Conservation (phyloP, 1,139 yeast species). For the Protomyces arabidopsidicola region DNA sequence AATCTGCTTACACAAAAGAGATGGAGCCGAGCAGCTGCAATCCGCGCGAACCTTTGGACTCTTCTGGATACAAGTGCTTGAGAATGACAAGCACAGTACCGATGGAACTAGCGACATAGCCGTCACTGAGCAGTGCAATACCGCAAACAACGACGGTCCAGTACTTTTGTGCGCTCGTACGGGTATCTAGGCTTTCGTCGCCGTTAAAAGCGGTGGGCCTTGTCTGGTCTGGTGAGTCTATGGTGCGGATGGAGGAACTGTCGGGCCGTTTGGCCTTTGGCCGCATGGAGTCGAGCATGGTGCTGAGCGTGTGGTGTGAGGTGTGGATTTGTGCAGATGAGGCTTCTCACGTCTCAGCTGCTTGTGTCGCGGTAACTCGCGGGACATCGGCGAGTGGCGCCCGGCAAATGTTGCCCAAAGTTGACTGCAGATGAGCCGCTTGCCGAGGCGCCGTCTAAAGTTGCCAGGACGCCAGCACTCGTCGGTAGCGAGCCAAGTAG, state of each 20-base stretch:
- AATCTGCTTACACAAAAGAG: constrained; percentile 53
- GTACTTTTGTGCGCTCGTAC: constrained; percentile 26
- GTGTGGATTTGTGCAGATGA: not conserved
- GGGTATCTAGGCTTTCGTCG: constrained; percentile 9
- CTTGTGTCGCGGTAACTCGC: not conserved
- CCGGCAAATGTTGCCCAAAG: too few species aligned
- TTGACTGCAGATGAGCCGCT: too few species aligned
- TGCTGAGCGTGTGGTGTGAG: not conserved
- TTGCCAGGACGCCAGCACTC: too few species aligned
- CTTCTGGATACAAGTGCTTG: constrained; percentile 56
- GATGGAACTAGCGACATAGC: constrained; percentile 46
- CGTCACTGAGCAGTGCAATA: constrained; percentile 70
- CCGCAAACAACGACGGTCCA: constrained; percentile 87
- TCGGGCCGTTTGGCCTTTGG: not conserved
- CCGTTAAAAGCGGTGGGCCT: constrained; percentile 1
- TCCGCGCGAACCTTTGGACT: constrained; percentile 60
- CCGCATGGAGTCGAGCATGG: constrained; percentile 20
- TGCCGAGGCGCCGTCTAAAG: too few species aligned
- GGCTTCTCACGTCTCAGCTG: not conserved
- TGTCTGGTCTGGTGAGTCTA: constrained; percentile 10
- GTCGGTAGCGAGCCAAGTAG: too few species aligned
- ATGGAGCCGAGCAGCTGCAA: constrained; percentile 77
- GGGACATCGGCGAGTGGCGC: too few species aligned
- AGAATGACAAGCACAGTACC: constrained; percentile 71
- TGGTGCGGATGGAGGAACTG: constrained; percentile 6